Percentiles rank a stretch among this genome's conserved stretches.
phyloP scores from a whole-genome alignment of 2,329 filamentous ascomycete genomes.

The Corinectria fuckeliana region DNA sequence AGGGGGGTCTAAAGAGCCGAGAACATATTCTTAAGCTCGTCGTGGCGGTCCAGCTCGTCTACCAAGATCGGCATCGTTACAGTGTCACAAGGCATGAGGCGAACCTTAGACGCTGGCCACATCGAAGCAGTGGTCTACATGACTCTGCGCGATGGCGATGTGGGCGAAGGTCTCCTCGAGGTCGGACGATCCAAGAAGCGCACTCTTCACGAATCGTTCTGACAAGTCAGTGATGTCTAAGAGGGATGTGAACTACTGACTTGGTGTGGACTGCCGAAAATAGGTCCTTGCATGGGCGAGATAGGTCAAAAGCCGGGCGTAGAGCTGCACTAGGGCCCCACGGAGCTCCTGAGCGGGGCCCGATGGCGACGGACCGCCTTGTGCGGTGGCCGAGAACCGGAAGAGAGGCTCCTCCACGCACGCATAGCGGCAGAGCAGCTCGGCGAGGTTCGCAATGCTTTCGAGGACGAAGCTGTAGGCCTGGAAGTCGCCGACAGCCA shows the following conservation, averaged over 20 bases:
- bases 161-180: conserved; percentile 2
- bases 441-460: neutral
- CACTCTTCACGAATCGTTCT: neutral
- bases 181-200: neutral
- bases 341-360: no score
- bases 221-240: no score
- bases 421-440: neutral
- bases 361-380: no score
- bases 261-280: neutral
- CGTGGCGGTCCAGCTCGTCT: neutral
- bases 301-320: neutral
- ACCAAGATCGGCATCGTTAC: neutral
- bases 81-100: no score
- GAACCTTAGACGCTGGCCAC: neutral
- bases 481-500: neutral
- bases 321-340: neutral
- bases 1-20: neutral
- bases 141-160: neutral
- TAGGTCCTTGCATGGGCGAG: neutral
- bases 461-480: neutral
- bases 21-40: neutral
- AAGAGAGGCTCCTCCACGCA: neutral
- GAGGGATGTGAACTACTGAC: no score
- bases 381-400: neutral
- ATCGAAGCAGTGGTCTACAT: neutral